Percentiles rank a stretch among this genome's conserved stretches.
phyloP scores from a whole-genome alignment of 805 yeast species.

The Ogataea haglerorum region DNA sequence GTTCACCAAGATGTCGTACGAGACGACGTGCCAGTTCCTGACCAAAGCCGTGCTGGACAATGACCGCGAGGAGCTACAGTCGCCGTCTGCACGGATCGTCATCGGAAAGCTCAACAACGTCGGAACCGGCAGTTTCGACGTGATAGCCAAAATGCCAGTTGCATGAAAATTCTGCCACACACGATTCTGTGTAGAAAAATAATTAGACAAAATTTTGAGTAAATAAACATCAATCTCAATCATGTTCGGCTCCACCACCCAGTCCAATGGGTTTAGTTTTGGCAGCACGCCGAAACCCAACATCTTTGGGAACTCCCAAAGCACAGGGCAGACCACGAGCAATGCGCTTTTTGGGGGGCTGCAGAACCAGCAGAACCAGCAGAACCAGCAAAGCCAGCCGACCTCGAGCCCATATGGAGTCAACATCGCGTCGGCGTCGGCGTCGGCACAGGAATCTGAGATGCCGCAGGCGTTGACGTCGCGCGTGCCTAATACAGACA shows the following conservation, averaged over 20 bases:
- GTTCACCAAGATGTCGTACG: slow-evolving; percentile 98
- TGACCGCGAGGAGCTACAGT: slow-evolving; percentile 80
- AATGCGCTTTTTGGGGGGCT: slow-evolving; percentile 16
- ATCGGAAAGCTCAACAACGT: slow-evolving; percentile 85
- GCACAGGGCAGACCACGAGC: slow-evolving; percentile 23
- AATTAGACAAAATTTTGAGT: slow-evolving; percentile 8
- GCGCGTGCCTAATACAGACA: slow-evolving; percentile 5
- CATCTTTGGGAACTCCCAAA: slow-evolving; percentile 27
- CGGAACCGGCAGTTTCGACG: slow-evolving; percentile 96
- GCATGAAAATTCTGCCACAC: slow-evolving; percentile 10
- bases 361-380: slow-evolving; percentile 10
- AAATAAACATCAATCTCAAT: background rate
- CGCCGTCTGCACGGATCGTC: slow-evolving; percentile 92
- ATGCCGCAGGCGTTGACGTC: slow-evolving; percentile 33
- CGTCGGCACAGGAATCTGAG: slow-evolving; percentile 14
- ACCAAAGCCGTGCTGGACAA: slow-evolving; percentile 95
- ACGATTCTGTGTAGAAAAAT: slow-evolving; percentile 6
- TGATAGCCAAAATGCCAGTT: slow-evolving; percentile 49
- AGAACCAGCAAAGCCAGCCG: slow-evolving; percentile 1
- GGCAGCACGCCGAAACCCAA: slow-evolving; percentile 18
- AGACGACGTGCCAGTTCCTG: slow-evolving; percentile 95
- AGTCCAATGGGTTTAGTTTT: slow-evolving; percentile 23
- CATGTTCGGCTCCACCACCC: slow-evolving; percentile 28
- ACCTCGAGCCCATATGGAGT: slow-evolving; percentile 27
- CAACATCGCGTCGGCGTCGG: slow-evolving; percentile 14